Percentiles rank a stretch among this genome's conserved stretches.
phyloP scores from a whole-genome alignment of 306 rosid species.

The cucumber (Cucumis sativus) region DNA sequence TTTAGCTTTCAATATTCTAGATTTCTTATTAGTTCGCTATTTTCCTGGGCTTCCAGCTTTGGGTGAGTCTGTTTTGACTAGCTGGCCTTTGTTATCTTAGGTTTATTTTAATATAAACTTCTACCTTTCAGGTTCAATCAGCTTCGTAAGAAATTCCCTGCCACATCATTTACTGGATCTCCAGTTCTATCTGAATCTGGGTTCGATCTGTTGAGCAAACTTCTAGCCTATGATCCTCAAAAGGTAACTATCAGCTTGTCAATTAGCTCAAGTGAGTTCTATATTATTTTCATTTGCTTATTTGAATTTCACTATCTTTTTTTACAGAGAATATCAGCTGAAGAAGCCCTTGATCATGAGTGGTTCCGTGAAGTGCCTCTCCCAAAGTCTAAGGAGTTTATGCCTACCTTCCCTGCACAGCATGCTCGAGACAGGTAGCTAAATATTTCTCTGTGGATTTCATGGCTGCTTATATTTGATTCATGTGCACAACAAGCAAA shows the following conservation, averaged over 20 bases:
- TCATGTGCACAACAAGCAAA: neutral
- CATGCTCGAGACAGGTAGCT: slow-evolving; percentile 38
- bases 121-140: slow-evolving; percentile 42
- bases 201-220: slow-evolving; percentile 68
- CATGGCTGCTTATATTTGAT: neutral
- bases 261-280: neutral
- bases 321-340: slow-evolving; percentile 68
- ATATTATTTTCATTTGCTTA: neutral
- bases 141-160: slow-evolving; percentile 77
- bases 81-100: slow-evolving; percentile 64
- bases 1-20: slow-evolving; percentile 15
- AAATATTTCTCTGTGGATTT: neutral
- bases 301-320: neutral
- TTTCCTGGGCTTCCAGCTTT: slow-evolving; percentile 99
- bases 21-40: slow-evolving; percentile 76
- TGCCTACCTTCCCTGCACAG: slow-evolving; percentile 31
- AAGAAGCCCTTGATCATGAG: slow-evolving; percentile 67
- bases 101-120: slow-evolving; percentile 38
- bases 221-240: slow-evolving; percentile 56
- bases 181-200: slow-evolving; percentile 72
- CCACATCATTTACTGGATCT: slow-evolving; percentile 64
- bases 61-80: slow-evolving; percentile 94
- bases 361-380: slow-evolving; percentile 77
- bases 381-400: slow-evolving; percentile 47
- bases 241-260: slow-evolving; percentile 27